Evolutionary conservation across 2,329 filamentous ascomycete species (phyloP).

Genomic region (Scedosporium minutisporum): DNA sequence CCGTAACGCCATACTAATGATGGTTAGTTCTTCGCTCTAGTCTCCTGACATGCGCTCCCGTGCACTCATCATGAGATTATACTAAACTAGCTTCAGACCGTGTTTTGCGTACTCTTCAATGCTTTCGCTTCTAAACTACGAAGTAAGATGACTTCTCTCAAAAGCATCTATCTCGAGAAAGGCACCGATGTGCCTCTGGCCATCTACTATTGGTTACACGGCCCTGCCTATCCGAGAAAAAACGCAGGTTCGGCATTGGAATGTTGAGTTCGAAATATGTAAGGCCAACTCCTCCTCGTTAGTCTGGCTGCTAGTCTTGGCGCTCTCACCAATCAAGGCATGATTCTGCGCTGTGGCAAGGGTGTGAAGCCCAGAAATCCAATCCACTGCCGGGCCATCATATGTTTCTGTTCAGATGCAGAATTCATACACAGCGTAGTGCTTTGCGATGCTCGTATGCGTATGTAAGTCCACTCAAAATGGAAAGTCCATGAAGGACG

Average conservation of each 20-base stretch:
- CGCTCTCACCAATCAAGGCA: neutral
- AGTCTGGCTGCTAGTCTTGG: neutral
- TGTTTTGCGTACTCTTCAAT: neutral
- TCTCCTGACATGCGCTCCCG: neutral
- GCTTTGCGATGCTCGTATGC: too few relatives aligned
- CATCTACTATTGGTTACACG: too few relatives aligned
- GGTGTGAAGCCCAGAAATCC: neutral
- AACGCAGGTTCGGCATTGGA: neutral
- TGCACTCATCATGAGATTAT: neutral
- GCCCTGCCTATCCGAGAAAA: neutral
- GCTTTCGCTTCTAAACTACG: neutral
- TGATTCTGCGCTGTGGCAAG: neutral
- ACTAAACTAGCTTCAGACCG: neutral
- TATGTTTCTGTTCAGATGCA: too few relatives aligned
- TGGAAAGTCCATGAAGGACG: too few relatives aligned
- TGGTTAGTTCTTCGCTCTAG: neutral
- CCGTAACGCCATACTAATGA: neutral
- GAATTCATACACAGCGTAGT: too few relatives aligned
- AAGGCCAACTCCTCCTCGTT: neutral
- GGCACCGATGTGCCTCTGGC: too few relatives aligned
- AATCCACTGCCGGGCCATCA: neutral
- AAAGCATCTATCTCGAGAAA: too few relatives aligned
- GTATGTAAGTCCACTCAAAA: too few relatives aligned
- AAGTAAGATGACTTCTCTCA: neutral
- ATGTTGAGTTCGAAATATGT: neutral